Conservation (phyloP, 768 basidiomycete genomes). For the Auriscalpium orientale region DNA sequence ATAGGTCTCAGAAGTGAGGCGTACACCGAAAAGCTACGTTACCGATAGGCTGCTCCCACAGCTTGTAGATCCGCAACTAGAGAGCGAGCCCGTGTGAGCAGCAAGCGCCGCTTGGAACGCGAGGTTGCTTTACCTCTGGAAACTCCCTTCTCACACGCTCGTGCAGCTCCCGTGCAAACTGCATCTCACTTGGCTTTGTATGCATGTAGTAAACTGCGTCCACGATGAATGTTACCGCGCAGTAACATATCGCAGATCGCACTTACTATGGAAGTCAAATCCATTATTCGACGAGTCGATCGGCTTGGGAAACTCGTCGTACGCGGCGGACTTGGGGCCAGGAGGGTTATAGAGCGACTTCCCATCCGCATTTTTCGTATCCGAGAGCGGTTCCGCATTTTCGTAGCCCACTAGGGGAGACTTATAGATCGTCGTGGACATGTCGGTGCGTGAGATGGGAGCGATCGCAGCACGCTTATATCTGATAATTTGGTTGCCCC, state of each 20-base stretch:
- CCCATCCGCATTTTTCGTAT: slow-evolving; percentile 41
- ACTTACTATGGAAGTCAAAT: slow-evolving; percentile 69
- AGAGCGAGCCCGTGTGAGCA: not conserved
- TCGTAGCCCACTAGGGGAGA: slow-evolving; percentile 34
- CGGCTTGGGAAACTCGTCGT: slow-evolving; percentile 47
- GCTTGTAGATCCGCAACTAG: slow-evolving; percentile 52
- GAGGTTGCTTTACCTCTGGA: slow-evolving; percentile 43
- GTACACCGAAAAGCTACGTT: slow-evolving; percentile 11
- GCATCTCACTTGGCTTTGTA: slow-evolving; percentile 30
- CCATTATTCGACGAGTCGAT: slow-evolving; percentile 47
- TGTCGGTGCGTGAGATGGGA: not conserved
- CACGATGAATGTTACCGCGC: not conserved
- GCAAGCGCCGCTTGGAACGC: not conserved
- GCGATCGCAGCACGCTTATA: too few relatives aligned
- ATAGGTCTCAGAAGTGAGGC: not conserved
- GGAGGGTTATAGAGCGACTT: slow-evolving; percentile 49
- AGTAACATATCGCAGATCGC: not conserved
- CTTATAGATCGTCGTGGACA: slow-evolving; percentile 3
- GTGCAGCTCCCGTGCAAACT: slow-evolving; percentile 49
- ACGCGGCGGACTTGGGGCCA: slow-evolving; percentile 39
- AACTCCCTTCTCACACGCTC: slow-evolving; percentile 56
- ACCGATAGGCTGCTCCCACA: slow-evolving; percentile 62
- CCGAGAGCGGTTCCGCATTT: slow-evolving; percentile 35
- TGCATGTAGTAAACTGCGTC: slow-evolving; percentile 57
- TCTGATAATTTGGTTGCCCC: too few relatives aligned